Conservation (phyloP, 2,329 filamentous ascomycete species). For the Onygenales sp. region DNA sequence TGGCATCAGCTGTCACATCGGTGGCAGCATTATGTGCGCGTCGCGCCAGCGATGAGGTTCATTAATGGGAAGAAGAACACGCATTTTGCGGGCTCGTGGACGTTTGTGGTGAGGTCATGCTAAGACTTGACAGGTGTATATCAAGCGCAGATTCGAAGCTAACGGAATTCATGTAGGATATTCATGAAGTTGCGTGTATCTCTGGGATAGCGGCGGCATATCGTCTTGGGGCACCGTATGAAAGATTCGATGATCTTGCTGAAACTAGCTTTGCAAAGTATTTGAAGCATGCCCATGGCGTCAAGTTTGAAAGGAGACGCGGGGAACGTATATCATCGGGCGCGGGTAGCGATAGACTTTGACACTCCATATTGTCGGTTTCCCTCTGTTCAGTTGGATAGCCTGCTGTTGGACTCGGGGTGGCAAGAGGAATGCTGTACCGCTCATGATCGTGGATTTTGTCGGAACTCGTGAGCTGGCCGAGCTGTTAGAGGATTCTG, state of each 20-base stretch:
- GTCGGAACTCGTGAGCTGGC: no score
- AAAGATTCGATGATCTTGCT: conserved; percentile 24
- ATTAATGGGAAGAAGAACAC: conserved; percentile 58
- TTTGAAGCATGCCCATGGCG: conserved; percentile 12
- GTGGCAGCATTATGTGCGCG: conserved; percentile 51
- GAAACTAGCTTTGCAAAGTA: conserved; percentile 25
- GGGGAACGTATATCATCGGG: background rate
- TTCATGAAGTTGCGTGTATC: conserved; percentile 61
- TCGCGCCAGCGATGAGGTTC: conserved; percentile 63
- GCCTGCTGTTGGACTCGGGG: no score
- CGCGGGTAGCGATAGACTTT: background rate
- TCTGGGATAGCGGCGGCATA: conserved; percentile 63
- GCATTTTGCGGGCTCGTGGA: conserved; percentile 58
- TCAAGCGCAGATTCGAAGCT: background rate
- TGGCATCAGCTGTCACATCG: conserved; percentile 55
- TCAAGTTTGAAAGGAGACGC: conserved; percentile 1
- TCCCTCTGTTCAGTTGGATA: no score
- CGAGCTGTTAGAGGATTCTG: no score
- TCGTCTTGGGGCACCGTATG: conserved; percentile 55
- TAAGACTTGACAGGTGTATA: background rate
- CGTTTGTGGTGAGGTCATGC: conserved; percentile 49
- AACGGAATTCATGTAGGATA: conserved; percentile 21
- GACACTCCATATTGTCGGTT: no score
- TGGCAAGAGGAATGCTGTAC: no score
- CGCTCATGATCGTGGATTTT: no score